Conservation (phyloP, 495 filamentous ascomycete genomes). For the Zalerion maritima region DNA sequence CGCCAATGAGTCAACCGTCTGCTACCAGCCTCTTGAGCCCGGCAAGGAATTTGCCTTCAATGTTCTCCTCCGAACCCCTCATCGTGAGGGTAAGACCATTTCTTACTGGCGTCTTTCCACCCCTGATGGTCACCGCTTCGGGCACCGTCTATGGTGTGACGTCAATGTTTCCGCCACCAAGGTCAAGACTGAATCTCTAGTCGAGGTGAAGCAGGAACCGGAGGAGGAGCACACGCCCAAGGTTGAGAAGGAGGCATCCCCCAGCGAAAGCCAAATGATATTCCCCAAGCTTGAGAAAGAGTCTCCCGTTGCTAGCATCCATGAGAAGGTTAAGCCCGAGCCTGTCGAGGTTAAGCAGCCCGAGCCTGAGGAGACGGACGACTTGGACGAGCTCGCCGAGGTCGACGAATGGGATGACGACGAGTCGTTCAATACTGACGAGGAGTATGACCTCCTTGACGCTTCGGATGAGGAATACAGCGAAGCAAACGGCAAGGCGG, state of each 20-base stretch:
- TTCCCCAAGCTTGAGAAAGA: constrained; percentile 96
- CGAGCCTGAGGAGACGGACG: constrained; percentile 44
- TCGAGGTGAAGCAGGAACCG: constrained; percentile 7
- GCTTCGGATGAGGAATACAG: constrained; percentile 84
- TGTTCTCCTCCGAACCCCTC: constrained; percentile 67
- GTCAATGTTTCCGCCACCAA: constrained; percentile 44
- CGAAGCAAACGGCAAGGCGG: constrained; percentile 22
- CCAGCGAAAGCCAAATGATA: constrained; percentile 61
- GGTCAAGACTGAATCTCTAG: constrained; percentile 2
- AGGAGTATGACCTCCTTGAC: constrained; percentile 94
- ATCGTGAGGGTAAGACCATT: constrained; percentile 55
- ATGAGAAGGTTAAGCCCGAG: constrained; percentile 35
- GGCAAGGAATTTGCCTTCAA: constrained; percentile 69
- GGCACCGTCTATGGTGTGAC: constrained; percentile 91
- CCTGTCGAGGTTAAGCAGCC: constrained; percentile 11
- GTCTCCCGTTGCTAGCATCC: constrained; percentile 66
- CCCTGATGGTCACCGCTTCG: constrained; percentile 67
- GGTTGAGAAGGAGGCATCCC: constrained; percentile 9
- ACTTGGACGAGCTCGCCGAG: constrained; percentile 46
- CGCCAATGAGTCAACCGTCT: constrained; percentile 68
- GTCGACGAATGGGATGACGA: constrained; percentile 47
- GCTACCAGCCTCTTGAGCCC: constrained; percentile 48
- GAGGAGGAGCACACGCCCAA: constrained; percentile 7
- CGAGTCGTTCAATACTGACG: constrained; percentile 72
- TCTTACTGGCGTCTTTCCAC: constrained; percentile 95